phyloP scores from a whole-genome alignment of 768 basidiomycete genomes.

The Boletus subcaerulescens region DNA sequence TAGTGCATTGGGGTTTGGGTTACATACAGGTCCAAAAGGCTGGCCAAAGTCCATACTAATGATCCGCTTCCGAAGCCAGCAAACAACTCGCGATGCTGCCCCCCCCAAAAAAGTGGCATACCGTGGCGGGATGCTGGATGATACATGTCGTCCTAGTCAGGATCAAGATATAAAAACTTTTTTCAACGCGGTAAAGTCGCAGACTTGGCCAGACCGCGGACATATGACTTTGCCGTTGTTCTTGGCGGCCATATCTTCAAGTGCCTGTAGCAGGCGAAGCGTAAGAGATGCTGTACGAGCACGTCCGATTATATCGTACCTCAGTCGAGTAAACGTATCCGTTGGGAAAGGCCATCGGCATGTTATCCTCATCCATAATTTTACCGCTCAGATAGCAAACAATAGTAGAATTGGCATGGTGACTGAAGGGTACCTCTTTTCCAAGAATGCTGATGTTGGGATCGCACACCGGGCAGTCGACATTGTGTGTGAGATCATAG shows the following conservation, averaged over 20 bases:
- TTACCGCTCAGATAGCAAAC: slow-evolving; percentile 89
- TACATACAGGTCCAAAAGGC: slow-evolving; percentile 14
- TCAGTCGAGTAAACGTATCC: slow-evolving; percentile 93
- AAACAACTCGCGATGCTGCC: slow-evolving; percentile 11
- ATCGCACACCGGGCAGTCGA: slow-evolving; percentile 92
- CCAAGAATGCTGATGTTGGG: slow-evolving; percentile 72
- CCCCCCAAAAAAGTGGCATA: not conserved
- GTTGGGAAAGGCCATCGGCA: slow-evolving; percentile 88
- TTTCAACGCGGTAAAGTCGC: slow-evolving; percentile 61
- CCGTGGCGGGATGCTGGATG: not conserved
- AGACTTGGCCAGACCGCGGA: slow-evolving; percentile 67
- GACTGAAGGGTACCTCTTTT: slow-evolving; percentile 83
- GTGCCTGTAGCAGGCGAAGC: slow-evolving; percentile 47
- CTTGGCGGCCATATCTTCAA: slow-evolving; percentile 83
- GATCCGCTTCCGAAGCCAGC: slow-evolving; percentile 24
- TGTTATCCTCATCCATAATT: slow-evolving; percentile 94
- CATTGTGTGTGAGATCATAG: slow-evolving; percentile 64
- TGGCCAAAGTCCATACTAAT: slow-evolving; percentile 6
- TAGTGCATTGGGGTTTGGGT: slow-evolving; percentile 11
- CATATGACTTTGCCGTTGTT: slow-evolving; percentile 81
- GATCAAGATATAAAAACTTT: slow-evolving; percentile 91
- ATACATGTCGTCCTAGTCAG: not conserved
- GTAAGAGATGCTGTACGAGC: slow-evolving; percentile 10
- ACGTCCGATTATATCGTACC: slow-evolving; percentile 43
- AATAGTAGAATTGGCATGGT: slow-evolving; percentile 94